Conservation (phyloP, 116 monocot genomes). For the Iris pallida region DNA sequence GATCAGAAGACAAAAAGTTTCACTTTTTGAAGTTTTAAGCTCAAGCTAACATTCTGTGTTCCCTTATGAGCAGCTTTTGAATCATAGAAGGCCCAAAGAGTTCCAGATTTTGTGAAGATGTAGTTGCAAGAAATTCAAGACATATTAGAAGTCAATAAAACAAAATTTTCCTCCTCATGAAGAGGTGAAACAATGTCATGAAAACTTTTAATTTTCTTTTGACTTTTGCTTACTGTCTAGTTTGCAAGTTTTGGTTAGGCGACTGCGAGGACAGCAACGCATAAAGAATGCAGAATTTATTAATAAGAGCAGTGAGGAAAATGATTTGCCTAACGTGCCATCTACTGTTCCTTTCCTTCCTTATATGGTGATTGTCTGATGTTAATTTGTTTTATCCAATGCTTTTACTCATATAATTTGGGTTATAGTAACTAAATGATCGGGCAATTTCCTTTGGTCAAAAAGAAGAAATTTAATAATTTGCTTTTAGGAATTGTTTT, state of each 20-base stretch:
- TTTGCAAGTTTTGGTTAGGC: conserved; percentile 47
- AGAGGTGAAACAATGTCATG: conserved; percentile 65
- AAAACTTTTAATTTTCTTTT: background rate
- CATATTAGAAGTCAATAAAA: conserved; percentile 73
- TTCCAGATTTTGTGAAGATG: conserved; percentile 82
- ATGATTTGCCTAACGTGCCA: conserved; percentile 85
- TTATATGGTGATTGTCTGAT: conserved; percentile 34
- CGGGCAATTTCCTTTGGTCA: too few relatives aligned
- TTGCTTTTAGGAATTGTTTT: too few relatives aligned
- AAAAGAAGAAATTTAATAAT: too few relatives aligned
- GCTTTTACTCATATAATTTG: too few relatives aligned
- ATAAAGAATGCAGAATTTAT: conserved; percentile 51
- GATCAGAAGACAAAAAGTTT: background rate
- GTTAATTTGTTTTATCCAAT: too few relatives aligned
- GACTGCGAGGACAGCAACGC: conserved; percentile 81
- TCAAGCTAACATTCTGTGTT: background rate
- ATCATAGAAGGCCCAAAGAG: conserved; percentile 96
- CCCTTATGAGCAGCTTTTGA: conserved; percentile 59
- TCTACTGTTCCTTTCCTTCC: conserved; percentile 86
- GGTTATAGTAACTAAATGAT: too few relatives aligned
- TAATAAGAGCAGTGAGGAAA: conserved; percentile 43
- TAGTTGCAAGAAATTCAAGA: conserved; percentile 86
- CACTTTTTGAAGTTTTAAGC: background rate
- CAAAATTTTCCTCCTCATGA: conserved; percentile 97
- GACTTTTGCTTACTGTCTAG: background rate